These are phyloP conservation scores for Geotrichum europaeum DNA, from an alignment of 1,139 yeast species.

Conservation along the genomic window DNA sequence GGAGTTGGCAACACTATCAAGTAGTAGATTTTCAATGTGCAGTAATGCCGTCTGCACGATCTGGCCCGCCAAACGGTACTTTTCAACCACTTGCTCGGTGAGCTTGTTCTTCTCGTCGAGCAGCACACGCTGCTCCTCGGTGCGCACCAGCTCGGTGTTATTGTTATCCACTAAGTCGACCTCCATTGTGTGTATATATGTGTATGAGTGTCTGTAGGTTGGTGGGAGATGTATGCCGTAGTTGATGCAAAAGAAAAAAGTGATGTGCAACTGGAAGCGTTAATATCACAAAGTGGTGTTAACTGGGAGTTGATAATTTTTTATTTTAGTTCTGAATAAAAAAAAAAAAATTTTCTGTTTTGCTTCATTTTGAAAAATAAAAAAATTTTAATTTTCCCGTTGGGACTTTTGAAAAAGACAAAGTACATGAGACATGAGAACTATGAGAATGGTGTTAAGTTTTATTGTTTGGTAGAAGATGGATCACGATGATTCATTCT, in stretches of 20 bases:
- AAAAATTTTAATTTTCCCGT: not conserved
- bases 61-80: constrained; percentile 86
- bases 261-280: not conserved
- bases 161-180: constrained; percentile 8
- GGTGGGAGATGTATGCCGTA: not conserved
- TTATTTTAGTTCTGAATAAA: not conserved
- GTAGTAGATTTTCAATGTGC: constrained; percentile 60
- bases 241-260: not conserved
- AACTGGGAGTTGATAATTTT: not conserved
- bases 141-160: not conserved
- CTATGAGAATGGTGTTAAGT: not conserved
- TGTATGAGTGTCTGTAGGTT: not conserved
- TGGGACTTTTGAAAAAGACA: not conserved
- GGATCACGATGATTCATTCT: not conserved
- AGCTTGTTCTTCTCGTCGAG: constrained; percentile 69
- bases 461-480: not conserved
- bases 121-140: constrained; percentile 51
- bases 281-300: not conserved
- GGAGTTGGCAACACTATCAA: constrained; percentile 44
- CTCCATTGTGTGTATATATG: constrained; percentile 7
- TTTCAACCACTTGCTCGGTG: constrained; percentile 57
- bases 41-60: constrained; percentile 80
- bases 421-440: not conserved
- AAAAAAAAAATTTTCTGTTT: not conserved
- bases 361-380: not conserved